Conservation (phyloP, 257 asterid species). For the Solanum microdontum region DNA sequence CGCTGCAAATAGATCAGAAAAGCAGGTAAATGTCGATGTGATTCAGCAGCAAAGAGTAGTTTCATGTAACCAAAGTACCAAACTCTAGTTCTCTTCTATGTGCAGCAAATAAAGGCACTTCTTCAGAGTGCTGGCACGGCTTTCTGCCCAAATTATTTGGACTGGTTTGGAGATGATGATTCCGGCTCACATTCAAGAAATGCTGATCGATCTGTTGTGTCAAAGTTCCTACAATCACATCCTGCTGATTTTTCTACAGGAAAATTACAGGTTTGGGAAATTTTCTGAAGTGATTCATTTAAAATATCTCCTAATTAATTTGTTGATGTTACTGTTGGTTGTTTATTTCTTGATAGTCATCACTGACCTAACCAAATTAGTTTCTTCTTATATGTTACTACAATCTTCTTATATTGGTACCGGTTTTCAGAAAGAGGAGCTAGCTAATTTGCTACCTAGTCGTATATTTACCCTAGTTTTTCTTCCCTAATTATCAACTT, state of each 20-base stretch:
- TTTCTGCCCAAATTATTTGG: constrained; percentile 73
- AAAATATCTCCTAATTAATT: background rate
- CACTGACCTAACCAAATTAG: background rate
- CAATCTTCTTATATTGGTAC: background rate
- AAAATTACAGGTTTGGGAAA: constrained; percentile 55
- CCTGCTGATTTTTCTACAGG: constrained; percentile 78
- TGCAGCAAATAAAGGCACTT: constrained; percentile 93
- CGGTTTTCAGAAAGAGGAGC: background rate
- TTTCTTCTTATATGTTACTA: background rate
- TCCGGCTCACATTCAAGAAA: constrained; percentile 50
- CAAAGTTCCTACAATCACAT: constrained; percentile 70
- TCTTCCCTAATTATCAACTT: background rate
- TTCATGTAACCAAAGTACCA: background rate
- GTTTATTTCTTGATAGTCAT: background rate
- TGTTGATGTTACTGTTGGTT: background rate
- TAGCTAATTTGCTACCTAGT: background rate
- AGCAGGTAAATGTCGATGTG: constrained; percentile 42
- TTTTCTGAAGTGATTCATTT: background rate
- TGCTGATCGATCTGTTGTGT: constrained; percentile 59
- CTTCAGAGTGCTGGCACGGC: constrained; percentile 73
- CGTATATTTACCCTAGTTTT: background rate
- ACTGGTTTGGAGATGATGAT: constrained; percentile 75
- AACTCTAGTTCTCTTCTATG: background rate
- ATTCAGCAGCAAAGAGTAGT: background rate
- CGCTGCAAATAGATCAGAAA: constrained; percentile 84